Evolutionary conservation across 2,329 filamentous ascomycete genomes (phyloP), one percentile per base, ranked within the genome.

Genomic region (Remersonia thermophila): DNA sequence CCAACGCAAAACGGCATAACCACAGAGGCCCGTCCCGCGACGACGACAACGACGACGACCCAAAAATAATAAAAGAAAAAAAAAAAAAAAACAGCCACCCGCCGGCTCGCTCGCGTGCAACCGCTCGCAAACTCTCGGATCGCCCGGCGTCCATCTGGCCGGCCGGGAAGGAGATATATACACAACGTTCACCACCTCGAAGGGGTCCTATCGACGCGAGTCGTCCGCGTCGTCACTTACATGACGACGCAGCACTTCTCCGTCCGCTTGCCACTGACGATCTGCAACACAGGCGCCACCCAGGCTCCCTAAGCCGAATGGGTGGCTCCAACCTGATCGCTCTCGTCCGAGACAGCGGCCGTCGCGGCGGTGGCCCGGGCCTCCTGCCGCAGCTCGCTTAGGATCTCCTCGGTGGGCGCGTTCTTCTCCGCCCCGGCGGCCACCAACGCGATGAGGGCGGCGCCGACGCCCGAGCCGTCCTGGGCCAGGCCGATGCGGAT

Each of bases 401-500:
- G 44, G 45, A 23, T 9, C 20, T 23, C 20, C 5, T 23, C 20
- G 5, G 20, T 23, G 5, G 20, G 20, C 3, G 8, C 32, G 27
- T 17, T 54, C 59, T 69, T 69, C 58, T 76, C 70, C 64, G 70
- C 75, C 52, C 69, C 65, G 2, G 82, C 81, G 1, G 89, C 89
- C 18, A 95, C 83, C 34, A 95, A 71, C 35, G 91, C 91, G 60
- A 96, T 96, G 50, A 98, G 64, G 28, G 91, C 91, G 3, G 91
- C 91, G 36, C 91, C 91, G n/a, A 94, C 83, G 44, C 85, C 91
- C 45, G 83, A 91, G 32, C 91, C 91, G 56, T 98, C 91, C 68
- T 94, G 95, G 43, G 91, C 91, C 52, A 96, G 91, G 15, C 89
- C 91, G 52, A 98, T 95, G 39, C 85, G 73, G 46, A 98, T 83